A percentile compares a stretch with the other conserved stretches of the same genome.
Conservation (phyloP, 441 rosid species). For the Metrosideros polymorpha region DNA sequence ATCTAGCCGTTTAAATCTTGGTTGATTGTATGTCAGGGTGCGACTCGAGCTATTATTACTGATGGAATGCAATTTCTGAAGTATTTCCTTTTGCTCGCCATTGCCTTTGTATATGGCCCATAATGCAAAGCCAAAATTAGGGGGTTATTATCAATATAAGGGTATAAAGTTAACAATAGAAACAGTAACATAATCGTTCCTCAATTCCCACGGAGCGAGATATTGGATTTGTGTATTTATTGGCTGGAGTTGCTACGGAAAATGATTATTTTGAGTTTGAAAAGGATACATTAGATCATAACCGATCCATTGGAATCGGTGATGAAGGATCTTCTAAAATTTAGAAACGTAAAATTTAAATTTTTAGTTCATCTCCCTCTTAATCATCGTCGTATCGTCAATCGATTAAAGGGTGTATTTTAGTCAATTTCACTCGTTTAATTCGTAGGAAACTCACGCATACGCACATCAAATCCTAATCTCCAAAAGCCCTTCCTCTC, state of each 20-base stretch:
- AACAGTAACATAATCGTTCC: no score
- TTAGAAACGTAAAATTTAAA: neutral
- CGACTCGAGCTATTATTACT: neutral
- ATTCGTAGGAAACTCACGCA: neutral
- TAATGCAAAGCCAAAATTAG: neutral
- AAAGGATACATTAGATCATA: neutral
- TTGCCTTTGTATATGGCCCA: neutral
- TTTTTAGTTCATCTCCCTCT: neutral
- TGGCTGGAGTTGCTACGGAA: neutral
- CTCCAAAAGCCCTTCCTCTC: neutral
- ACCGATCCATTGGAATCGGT: neutral
- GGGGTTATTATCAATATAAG: no score
- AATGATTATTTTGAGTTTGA: neutral
- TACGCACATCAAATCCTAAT: neutral
- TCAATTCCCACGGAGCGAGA: no score
- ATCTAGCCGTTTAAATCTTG: neutral
- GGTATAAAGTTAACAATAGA: no score
- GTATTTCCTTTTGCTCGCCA: neutral
- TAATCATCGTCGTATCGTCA: accelerated
- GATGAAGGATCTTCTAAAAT: neutral
- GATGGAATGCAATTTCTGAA: neutral
- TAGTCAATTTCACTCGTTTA: neutral
- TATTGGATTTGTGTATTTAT: neutral
- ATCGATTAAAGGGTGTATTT: neutral
- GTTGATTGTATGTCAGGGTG: neutral